Evolutionary conservation across 306 rosid species (phyloP), one percentile per base, ranked within the genome.

Genomic region (Cucumis sativus): DNA sequence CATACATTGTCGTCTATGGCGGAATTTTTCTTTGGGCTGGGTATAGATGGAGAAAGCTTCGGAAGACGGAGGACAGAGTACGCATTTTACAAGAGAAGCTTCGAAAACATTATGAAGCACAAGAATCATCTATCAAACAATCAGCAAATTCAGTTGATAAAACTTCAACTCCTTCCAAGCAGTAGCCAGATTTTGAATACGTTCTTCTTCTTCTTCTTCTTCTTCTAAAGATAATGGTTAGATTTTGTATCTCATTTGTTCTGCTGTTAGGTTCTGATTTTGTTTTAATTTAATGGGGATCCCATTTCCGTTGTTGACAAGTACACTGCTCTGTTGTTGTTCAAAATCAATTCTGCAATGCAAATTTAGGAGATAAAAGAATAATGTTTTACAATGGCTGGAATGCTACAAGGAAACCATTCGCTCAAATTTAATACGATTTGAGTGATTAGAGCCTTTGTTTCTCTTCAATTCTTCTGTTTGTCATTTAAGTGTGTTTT

Each of bases 21-120:
- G 97, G 93, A 76, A 81, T 89, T 54, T 87, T 61, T 23, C 85
- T 93, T 49, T 91, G 96, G 90, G 21, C 83, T 77, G 66, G 90
- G 63, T 93, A 91, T 83, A 84, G 97, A 81, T 88, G 89, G 89
- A 88, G 98, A 81, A 91, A 81, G 88, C 97, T 93, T 73, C 92
- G 96, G 67, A 87, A 75, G 83, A 93, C 92, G 3, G 92, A 93
- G 87, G 84, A 79, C 78, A 87, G 92, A 70, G 96, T 93, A 25
- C 84, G 88, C 20, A 64, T 43, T 3, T 91, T 88, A 70, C 92
- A 86, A 73, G 91, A 82, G 80, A 88, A 81, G 84, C 85, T 91
- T 8, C 86, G 90, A 7, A 58, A 86, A 88, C 86, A 82, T 41
- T 79, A 80, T 43, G 92, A 84, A 83, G 88, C 88, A 23, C 90